These are phyloP conservation scores for Stereocaulon alpinum DNA, from an alignment of 495 filamentous ascomycete genomes.

Conservation along the genomic window DNA sequence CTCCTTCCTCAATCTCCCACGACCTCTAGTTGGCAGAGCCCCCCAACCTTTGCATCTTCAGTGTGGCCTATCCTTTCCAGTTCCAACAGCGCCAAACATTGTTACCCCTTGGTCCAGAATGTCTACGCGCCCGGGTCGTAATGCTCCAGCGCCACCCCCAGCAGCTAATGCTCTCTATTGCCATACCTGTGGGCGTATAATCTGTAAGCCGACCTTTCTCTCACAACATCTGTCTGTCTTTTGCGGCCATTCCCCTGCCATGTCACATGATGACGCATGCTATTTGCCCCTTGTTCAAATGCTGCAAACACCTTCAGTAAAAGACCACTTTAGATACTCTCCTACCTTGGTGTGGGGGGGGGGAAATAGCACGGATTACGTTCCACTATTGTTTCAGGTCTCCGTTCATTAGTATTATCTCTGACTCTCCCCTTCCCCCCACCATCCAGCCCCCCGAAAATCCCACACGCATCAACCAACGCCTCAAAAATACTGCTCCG, in stretches of 20 bases:
- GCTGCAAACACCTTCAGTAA: too few relatives aligned
- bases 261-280: too few relatives aligned
- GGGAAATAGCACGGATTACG: too few relatives aligned
- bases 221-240: neutral
- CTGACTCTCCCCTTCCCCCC: neutral
- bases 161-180: slow-evolving; percentile 13
- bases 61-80: too few relatives aligned
- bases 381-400: too few relatives aligned
- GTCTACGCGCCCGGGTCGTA: slow-evolving; percentile 9
- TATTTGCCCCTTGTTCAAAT: too few relatives aligned
- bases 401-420: too few relatives aligned
- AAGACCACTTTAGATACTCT: neutral
- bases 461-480: slow-evolving; percentile 15
- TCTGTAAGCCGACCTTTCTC: slow-evolving; percentile 11
- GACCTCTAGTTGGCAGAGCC: neutral
- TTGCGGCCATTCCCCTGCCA: neutral
- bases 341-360: too few relatives aligned
- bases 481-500: slow-evolving; percentile 22
- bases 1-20: neutral
- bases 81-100: neutral
- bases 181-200: slow-evolving; percentile 19
- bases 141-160: slow-evolving; percentile 5
- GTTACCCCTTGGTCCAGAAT: neutral
- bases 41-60: neutral
- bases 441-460: neutral